Conservation (phyloP, 805 yeast species). For the Wickerhamiella nectarea region DNA sequence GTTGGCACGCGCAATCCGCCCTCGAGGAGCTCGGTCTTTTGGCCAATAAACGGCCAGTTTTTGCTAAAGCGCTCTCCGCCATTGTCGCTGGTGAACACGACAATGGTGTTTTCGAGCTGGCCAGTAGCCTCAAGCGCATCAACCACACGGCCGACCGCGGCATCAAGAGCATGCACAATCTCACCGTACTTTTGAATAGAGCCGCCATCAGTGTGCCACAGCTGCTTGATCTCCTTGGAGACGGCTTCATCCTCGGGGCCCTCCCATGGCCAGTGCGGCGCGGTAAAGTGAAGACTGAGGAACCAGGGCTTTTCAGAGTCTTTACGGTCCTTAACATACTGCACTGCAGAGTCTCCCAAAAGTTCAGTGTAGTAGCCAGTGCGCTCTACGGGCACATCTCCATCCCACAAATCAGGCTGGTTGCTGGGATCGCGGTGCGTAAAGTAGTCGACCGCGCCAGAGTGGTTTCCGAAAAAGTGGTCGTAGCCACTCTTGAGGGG, state of each 20-base stretch:
- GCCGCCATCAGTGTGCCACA: conserved; percentile 37
- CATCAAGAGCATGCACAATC: conserved; percentile 45
- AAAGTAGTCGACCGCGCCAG: conserved; percentile 19
- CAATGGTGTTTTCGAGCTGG: conserved; percentile 40
- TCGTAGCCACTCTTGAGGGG: conserved; percentile 19
- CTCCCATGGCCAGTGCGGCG: conserved; percentile 57
- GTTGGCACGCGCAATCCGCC: conserved; percentile 49
- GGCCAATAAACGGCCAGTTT: conserved; percentile 38
- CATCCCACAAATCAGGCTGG: conserved; percentile 14
- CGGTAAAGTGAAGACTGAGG: conserved; percentile 43
- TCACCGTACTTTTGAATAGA: conserved; percentile 44
- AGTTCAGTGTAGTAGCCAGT: conserved; percentile 17
- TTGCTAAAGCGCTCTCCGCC: conserved; percentile 54
- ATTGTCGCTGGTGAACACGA: conserved; percentile 49
- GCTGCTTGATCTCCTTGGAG: conserved; percentile 36
- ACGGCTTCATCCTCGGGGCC: conserved; percentile 35
- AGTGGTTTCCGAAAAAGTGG: conserved; percentile 18
- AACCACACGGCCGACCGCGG: conserved; percentile 37
- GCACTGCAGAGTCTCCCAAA: conserved; percentile 24
- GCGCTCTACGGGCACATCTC: conserved; percentile 16
- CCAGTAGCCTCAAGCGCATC: conserved; percentile 30
- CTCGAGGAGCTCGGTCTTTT: conserved; percentile 45
- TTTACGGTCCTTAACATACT: conserved; percentile 31
- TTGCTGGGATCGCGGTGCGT: conserved; percentile 12
- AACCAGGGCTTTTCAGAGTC: conserved; percentile 37